Conservation (phyloP, 441 rosid genomes). For the Bocquillonia castaneifolia region DNA sequence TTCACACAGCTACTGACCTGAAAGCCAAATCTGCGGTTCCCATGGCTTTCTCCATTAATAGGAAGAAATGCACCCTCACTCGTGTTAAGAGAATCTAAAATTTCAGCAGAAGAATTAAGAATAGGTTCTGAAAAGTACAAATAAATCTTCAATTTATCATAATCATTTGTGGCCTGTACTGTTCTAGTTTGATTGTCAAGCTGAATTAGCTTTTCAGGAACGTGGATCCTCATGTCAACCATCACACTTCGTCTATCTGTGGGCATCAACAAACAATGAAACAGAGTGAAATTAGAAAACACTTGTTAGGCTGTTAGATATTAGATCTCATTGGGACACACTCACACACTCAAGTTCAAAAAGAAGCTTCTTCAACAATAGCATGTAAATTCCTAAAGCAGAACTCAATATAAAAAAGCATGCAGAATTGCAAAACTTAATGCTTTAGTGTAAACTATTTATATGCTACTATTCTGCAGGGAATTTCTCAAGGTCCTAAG, state of each 20-base stretch:
- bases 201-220: conserved; percentile 71
- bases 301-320: no score
- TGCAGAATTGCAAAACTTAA: neutral
- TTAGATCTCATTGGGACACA: neutral
- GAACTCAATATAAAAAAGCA: neutral
- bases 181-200: conserved; percentile 60
- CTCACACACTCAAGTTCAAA: neutral
- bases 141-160: conserved; percentile 54
- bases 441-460: neutral
- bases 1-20: conserved; percentile 40
- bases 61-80: conserved; percentile 66
- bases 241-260: conserved; percentile 73
- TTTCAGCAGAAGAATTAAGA: conserved; percentile 61
- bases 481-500: neutral
- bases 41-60: conserved; percentile 42
- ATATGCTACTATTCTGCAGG: neutral
- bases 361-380: neutral
- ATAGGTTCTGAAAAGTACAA: conserved; percentile 79
- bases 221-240: conserved; percentile 54
- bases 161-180: conserved; percentile 73
- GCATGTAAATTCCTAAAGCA: neutral
- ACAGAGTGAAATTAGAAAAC: conserved; percentile 7
- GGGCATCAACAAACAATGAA: conserved; percentile 21
- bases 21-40: conserved; percentile 77
- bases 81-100: conserved; percentile 43